Conservation (phyloP, 768 basidiomycete genomes). For the Auriscalpium vulgare region DNA sequence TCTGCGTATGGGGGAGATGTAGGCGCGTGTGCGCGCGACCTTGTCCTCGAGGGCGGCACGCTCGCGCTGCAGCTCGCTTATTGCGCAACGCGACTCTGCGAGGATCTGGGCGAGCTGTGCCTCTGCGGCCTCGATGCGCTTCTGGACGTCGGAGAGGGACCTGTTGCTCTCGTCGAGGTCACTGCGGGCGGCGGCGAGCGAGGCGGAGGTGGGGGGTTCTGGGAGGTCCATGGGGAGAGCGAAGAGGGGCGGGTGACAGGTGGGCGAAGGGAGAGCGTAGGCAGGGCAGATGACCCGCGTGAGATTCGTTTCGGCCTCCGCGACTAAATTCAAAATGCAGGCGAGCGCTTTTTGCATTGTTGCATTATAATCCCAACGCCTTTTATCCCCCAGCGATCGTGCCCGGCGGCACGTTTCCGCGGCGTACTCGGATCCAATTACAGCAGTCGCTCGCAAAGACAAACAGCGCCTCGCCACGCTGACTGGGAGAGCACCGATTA, state of each 20-base stretch:
- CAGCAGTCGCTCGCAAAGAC: too few relatives aligned
- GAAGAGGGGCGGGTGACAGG: conserved; percentile 1
- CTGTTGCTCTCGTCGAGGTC: conserved; percentile 29
- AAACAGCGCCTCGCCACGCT: too few relatives aligned
- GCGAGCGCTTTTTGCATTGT: too few relatives aligned
- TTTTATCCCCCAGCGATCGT: too few relatives aligned
- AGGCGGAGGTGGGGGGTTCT: conserved; percentile 53
- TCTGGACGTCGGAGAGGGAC: conserved; percentile 27
- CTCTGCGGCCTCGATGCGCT: conserved; percentile 47
- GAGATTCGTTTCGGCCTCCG: neutral
- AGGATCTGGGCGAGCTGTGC: conserved; percentile 51
- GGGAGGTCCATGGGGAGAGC: conserved; percentile 25
- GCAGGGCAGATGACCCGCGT: neutral
- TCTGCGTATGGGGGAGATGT: conserved; percentile 64
- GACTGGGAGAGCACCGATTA: too few relatives aligned
- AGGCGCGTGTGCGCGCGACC: conserved; percentile 46
- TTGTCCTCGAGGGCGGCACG: conserved; percentile 39
- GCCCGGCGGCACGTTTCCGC: too few relatives aligned
- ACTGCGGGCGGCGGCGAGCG: conserved; percentile 44
- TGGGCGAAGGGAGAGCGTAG: neutral
- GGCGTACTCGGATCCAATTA: too few relatives aligned
- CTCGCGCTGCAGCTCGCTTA: conserved; percentile 46
- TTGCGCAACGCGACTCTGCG: conserved; percentile 41
- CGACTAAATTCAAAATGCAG: neutral
- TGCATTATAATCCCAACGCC: too few relatives aligned